phyloP scores from a whole-genome alignment of 306 rosid species.

The peach (Prunus persica) region DNA sequence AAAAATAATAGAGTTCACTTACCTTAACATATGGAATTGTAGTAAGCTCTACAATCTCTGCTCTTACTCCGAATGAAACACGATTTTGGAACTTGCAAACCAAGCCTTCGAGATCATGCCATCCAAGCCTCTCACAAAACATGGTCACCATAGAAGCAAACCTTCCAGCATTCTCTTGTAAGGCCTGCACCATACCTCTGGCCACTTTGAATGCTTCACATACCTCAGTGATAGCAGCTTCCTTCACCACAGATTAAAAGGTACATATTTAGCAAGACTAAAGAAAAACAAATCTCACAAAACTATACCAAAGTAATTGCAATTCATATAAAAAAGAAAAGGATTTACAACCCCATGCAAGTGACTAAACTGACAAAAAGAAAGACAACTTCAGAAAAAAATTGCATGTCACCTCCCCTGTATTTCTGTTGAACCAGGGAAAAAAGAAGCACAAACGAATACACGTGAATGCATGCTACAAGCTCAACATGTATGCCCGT shows the following conservation, averaged over 20 bases:
- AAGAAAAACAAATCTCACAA: slow-evolving; percentile 15
- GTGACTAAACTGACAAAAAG: background rate
- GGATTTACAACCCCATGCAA: background rate
- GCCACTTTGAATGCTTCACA: slow-evolving; percentile 91
- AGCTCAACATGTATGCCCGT: background rate
- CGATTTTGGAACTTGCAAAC: slow-evolving; percentile 93
- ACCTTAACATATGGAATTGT: slow-evolving; percentile 86
- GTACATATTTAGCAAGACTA: slow-evolving; percentile 14
- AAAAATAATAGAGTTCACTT: slow-evolving; percentile 12
- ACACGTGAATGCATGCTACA: background rate
- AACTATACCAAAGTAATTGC: slow-evolving; percentile 12
- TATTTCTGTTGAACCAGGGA: background rate
- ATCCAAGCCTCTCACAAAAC: slow-evolving; percentile 95
- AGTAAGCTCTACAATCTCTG: slow-evolving; percentile 96
- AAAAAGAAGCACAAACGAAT: background rate
- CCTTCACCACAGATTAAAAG: slow-evolving; percentile 48
- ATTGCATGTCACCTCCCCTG: background rate
- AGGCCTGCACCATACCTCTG: slow-evolving; percentile 95
- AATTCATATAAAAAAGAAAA: slow-evolving; percentile 3
- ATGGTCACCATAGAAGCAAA: slow-evolving; percentile 95
- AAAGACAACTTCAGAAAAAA: background rate
- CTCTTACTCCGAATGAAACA: slow-evolving; percentile 91
- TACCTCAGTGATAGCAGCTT: slow-evolving; percentile 80
- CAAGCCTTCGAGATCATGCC: slow-evolving; percentile 92
- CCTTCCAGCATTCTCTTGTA: slow-evolving; percentile 98